Base-by-base conservation (phyloP, 805 yeast genomes). In the Zygosaccharomyces rouxii region DNA sequence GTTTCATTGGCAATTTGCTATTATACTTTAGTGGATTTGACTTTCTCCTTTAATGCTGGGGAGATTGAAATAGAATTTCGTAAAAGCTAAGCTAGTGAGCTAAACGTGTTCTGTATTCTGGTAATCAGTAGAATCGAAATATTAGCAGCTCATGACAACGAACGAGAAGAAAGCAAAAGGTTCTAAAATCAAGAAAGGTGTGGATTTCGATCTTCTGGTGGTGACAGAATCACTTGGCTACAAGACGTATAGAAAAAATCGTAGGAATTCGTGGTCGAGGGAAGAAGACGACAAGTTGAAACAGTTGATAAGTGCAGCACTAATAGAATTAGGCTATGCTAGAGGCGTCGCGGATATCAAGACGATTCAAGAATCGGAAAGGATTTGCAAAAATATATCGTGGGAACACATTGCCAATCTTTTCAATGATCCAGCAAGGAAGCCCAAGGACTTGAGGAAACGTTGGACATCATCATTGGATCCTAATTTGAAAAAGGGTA, bases 381-480 rank as follows among this genome's bases (percentile, higher is more conserved):
- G 58, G 3, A 50, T 63, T 6, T 60, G 68, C 3, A 66, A 64
- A 33, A 51, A 59, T 0, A 73, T 84, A 7, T 74, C 80, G 46
- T 86, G 95, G 95, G 86, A 82, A 28, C 51, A 54, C 46, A 73
- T 83, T 35, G 77, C 83, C 55, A 71, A 54, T 55, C 69, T 51
- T 60, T 75, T 69, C 64, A 75, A 58, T 54, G 68, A 57, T 68
- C 71, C 73, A 63, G 73, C 53, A 59, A 71, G 96, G 46, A 83
- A 85, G 57, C 76, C 88, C 10, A 88, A 86, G 58, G 95, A 89
- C 62, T 86, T 96, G 61, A 76, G 89, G 30, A 89, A 89, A 64
- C 70, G 97, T 49, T 90, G 97, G 97, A 71, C 79, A 14, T 84
- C 84, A 53, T 87, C 96, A 1, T 68, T 90, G 35, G 94, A 89